Base-by-base conservation (phyloP, 495 filamentous ascomycete genomes). In the Penicillium paxilli region DNA sequence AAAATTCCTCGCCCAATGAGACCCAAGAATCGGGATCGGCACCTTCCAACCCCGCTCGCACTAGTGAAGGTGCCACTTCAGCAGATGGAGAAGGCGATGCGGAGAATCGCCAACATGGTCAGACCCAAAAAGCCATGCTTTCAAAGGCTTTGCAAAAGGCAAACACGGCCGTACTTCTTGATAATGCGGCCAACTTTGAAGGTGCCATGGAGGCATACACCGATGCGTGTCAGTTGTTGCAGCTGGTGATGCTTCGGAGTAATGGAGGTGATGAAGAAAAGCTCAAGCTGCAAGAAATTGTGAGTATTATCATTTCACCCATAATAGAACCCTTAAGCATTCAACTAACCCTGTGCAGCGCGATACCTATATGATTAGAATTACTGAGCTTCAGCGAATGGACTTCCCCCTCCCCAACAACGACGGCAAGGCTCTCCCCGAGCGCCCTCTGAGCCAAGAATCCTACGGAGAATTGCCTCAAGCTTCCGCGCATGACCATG, bases 111-210 rank as follows among this genome's bases (percentile, higher is more conserved):
- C 72, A 67, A 57, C 72, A 68, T 64, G 70, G 61, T 51, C 79
- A 69, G 49, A 91, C 89, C 1, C 89, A 96, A 63, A 96, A 95
- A 71, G 85, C 85, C 20, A 97, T 96, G 89, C 78, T 98, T 16
- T 94, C 92, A 4, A 91, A 88, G 64, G 94, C 94, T 6, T 74
- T 98, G 37, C 86, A 95, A 60, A 96, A 96, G 70, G 94, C 94
- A 32, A 96, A 97, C 60, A 94, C 90, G 20, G 94, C 94, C 7
- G 94, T 98, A 14, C 80, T 95, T 49, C 83, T 98, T 25, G 94
- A 98, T 68, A 95, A 96, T 75, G 91, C 90, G 4, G 88, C 92
- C 61, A 96, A 97, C 67, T 88, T 92, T 58, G 91, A 94, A 66
- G 92, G 92, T 21, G 94, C 94, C 24, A 87, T 94, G 75, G 83